Conservation (phyloP, 1,139 yeast species). For the Geotrichum klebahnii region DNA sequence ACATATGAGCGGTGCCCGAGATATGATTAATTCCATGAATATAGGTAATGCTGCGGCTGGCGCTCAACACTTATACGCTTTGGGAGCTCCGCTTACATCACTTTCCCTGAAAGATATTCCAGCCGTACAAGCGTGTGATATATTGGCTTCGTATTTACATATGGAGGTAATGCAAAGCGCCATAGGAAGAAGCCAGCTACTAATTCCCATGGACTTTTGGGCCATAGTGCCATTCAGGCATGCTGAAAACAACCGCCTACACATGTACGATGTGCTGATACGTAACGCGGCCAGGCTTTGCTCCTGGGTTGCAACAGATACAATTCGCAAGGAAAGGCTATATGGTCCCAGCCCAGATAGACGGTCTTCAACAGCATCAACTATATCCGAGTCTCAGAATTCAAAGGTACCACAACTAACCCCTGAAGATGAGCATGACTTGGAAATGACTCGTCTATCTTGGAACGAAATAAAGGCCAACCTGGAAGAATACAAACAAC, state of each 20-base stretch:
- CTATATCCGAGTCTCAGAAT: not conserved
- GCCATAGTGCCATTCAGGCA: slow-evolving; percentile 8
- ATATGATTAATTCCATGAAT: slow-evolving; percentile 14
- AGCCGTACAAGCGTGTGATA: slow-evolving; percentile 13
- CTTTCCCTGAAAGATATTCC: slow-evolving; percentile 8
- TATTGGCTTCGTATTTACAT: slow-evolving; percentile 16
- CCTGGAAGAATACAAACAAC: not conserved
- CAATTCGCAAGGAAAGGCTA: slow-evolving; percentile 10
- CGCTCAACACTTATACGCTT: slow-evolving; percentile 3
- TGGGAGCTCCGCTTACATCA: not conserved
- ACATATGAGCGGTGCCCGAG: slow-evolving; percentile 23
- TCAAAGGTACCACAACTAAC: no score
- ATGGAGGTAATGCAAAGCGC: slow-evolving; percentile 23
- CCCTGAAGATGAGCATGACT: not conserved
- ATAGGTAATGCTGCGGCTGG: slow-evolving; percentile 8
- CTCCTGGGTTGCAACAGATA: slow-evolving; percentile 5
- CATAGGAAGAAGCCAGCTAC: slow-evolving; percentile 15
- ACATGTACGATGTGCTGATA: slow-evolving; percentile 6
- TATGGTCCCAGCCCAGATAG: slow-evolving; percentile 1
- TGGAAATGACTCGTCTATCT: not conserved
- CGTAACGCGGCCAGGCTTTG: not conserved
- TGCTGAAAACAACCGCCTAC: not conserved
- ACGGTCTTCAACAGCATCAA: not conserved
- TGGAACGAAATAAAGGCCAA: slow-evolving; percentile 2
- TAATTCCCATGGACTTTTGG: slow-evolving; percentile 15